Conservation (phyloP, 495 filamentous ascomycete genomes). For the Daldinia bambusicola region DNA sequence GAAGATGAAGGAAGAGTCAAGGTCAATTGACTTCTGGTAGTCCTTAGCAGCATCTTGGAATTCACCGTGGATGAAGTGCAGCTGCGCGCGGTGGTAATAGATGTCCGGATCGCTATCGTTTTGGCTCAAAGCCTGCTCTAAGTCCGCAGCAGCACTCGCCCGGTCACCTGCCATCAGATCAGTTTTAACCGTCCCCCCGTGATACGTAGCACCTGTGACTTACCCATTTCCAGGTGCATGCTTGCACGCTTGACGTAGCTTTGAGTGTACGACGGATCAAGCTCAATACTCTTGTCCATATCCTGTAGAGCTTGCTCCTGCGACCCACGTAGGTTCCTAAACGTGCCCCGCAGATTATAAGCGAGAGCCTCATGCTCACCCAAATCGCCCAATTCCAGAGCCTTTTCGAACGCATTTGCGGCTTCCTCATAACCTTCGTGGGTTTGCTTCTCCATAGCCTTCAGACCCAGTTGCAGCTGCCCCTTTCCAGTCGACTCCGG, state of each 20-base stretch:
- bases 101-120: slow-evolving; percentile 94
- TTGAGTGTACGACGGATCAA: slow-evolving; percentile 87
- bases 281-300: slow-evolving; percentile 88
- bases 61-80: slow-evolving; percentile 96
- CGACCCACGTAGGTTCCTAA: slow-evolving; percentile 90
- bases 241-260: slow-evolving; percentile 99
- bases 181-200: neutral
- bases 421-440: slow-evolving; percentile 91
- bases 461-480: slow-evolving; percentile 82
- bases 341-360: slow-evolving; percentile 95
- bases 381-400: slow-evolving; percentile 79
- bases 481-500: slow-evolving; percentile 83
- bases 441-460: slow-evolving; percentile 84
- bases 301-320: slow-evolving; percentile 83
- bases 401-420: slow-evolving; percentile 83
- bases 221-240: slow-evolving; percentile 96
- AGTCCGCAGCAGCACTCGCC: slow-evolving; percentile 86
- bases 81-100: slow-evolving; percentile 98
- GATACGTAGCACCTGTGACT: slow-evolving; percentile 41
- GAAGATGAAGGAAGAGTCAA: slow-evolving; percentile 96
- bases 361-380: slow-evolving; percentile 87
- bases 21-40: slow-evolving; percentile 98
- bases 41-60: slow-evolving; percentile 95
- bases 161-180: slow-evolving; percentile 72
- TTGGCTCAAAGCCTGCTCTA: slow-evolving; percentile 83